A percentile compares a stretch with the other conserved stretches of the same genome.
Evolutionary conservation across 441 rosid species (phyloP).

Genomic region (Metrosideros polymorpha): DNA sequence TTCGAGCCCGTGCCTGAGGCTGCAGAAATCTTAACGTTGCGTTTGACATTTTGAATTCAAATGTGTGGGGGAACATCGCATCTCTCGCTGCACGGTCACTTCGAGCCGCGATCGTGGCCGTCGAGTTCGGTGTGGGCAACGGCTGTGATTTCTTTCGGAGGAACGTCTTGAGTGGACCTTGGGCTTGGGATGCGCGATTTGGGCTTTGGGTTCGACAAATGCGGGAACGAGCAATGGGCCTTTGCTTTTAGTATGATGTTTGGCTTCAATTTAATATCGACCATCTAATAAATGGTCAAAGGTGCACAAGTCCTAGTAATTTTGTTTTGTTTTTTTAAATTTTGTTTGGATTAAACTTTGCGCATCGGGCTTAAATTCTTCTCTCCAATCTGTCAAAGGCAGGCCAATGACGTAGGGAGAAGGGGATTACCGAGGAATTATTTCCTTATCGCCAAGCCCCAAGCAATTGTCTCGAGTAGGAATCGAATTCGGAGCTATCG

Average conservation of each 20-base stretch:
- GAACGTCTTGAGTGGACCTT: neutral
- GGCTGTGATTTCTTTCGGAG: neutral
- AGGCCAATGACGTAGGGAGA: neutral
- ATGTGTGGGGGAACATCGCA: slow-evolving; percentile 8
- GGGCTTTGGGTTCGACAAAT: neutral
- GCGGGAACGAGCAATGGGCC: neutral
- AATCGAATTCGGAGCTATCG: neutral
- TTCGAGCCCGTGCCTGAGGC: slow-evolving; percentile 10
- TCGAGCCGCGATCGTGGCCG: slow-evolving; percentile 5
- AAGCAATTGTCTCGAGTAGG: neutral
- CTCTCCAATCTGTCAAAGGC: neutral
- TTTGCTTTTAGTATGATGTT: neutral
- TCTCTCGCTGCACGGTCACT: neutral
- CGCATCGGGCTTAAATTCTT: neutral
- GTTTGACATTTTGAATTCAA: slow-evolving; percentile 38
- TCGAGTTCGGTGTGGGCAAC: neutral
- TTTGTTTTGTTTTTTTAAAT: neutral
- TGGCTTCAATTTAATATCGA: neutral
- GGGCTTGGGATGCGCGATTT: neutral
- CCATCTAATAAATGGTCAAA: neutral
- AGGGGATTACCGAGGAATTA: neutral
- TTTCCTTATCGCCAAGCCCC: neutral
- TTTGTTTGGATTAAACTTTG: neutral
- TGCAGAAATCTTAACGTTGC: slow-evolving; percentile 31
- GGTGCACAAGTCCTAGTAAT: neutral